Percentiles rank a stretch among this genome's conserved stretches.
These are phyloP conservation scores for Rhododendron henanense DNA, from an alignment of 148 eudicot species.

Conservation along the genomic window DNA sequence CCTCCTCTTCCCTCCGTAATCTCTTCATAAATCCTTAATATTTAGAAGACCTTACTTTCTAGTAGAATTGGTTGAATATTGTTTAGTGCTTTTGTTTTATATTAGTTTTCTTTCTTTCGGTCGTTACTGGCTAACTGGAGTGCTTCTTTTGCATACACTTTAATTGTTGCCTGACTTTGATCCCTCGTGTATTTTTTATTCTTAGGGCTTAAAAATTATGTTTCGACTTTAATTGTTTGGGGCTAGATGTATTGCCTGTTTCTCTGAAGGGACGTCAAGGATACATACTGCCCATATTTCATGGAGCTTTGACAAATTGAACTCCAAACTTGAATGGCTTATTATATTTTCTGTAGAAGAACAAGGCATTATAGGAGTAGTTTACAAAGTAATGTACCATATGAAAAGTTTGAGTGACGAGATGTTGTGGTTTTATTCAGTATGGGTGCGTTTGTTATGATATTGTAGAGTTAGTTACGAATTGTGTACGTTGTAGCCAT, in stretches of 20 bases:
- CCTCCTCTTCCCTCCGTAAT: neutral
- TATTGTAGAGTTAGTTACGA: neutral
- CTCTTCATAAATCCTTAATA: neutral
- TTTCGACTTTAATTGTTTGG: neutral
- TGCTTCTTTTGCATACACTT: too few species aligned
- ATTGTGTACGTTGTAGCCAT: neutral
- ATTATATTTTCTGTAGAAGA: neutral
- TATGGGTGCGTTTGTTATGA: neutral
- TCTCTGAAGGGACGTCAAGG: neutral
- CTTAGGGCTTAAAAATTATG: neutral
- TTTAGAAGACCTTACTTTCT: neutral
- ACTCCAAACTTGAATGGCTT: neutral
- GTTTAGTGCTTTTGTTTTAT: neutral
- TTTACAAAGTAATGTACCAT: neutral
- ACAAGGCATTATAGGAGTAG: neutral
- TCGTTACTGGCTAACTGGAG: too few species aligned
- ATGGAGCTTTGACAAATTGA: neutral
- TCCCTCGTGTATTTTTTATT: too few species aligned
- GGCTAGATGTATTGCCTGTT: neutral
- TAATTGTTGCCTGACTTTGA: too few species aligned
- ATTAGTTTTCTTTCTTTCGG: neutral
- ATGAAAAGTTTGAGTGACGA: neutral
- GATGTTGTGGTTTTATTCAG: neutral
- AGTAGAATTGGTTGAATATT: neutral
- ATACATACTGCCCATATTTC: neutral